phyloP scores from a whole-genome alignment of 2,329 filamentous ascomycete species.

The Ceratocystis lukuohia region DNA sequence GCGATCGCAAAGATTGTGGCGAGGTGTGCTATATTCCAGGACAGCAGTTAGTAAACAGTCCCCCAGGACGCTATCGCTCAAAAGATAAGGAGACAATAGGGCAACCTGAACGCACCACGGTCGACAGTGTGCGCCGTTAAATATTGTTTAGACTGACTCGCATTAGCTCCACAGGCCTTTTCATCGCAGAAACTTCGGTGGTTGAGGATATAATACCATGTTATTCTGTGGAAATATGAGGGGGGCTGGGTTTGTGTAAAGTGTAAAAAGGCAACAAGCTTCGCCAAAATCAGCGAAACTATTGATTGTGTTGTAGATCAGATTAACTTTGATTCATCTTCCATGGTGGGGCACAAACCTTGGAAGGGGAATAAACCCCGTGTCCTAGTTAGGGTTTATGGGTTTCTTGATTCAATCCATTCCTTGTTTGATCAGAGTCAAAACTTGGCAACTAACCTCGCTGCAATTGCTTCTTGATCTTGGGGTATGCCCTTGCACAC shows the following conservation, averaged over 20 bases:
- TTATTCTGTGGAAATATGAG: not conserved
- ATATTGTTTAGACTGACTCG: slow-evolving; percentile 84
- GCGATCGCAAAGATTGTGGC: slow-evolving; percentile 77
- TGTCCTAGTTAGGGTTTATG: not conserved
- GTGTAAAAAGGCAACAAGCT: not conserved
- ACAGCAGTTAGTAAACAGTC: slow-evolving; percentile 16
- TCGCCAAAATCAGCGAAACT: not conserved
- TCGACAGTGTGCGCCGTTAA: slow-evolving; percentile 84
- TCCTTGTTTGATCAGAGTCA: not conserved
- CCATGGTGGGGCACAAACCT: slow-evolving; percentile 9
- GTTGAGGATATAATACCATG: not conserved
- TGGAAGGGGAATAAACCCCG: not conserved
- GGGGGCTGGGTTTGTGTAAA: slow-evolving; percentile 6
- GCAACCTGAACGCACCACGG: slow-evolving; percentile 45
- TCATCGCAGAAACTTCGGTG: not conserved
- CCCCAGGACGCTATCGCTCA: not conserved
- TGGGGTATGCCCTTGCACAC: too few species aligned
- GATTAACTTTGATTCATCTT: slow-evolving; percentile 5
- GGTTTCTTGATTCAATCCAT: not conserved
- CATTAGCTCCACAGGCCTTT: slow-evolving; percentile 2
- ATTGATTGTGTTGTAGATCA: not conserved
- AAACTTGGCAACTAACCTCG: not conserved
- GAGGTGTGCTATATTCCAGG: slow-evolving; percentile 49
- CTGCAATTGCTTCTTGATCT: too few species aligned
- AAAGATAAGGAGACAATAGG: not conserved